Base-by-base conservation (phyloP, 257 asterid genomes). In the Rubia yunnanensis region DNA sequence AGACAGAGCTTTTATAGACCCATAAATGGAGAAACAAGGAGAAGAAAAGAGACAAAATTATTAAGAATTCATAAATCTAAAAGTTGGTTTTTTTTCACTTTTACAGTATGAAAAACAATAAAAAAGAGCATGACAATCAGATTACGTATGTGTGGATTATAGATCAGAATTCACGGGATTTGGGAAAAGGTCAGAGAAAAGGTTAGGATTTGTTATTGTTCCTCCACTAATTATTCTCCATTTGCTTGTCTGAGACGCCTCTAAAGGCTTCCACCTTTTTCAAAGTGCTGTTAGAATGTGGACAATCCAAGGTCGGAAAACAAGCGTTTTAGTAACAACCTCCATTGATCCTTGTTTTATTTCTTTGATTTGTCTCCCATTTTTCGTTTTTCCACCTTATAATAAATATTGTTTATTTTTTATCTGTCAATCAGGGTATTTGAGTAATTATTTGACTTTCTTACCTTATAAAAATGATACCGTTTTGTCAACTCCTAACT, bases 201-300 rank as follows among this genome's bases (percentile, higher is more conserved):
- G 66, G 6, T 41, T 18, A 53, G 55, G 34, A 48, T n/a, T 20
- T 48, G 53, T 59, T 58, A 18, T 54, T 53, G 23, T 23, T 32
- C 60, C 22, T 60, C 48, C 22, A 32, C 17, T 31, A 30, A 32
- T 17, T n/a, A 44, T 32, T 41, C 30, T 52, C 39, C 69, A 62
- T 50, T 70, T 70, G 30, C 74, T 70, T 70, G 63, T 70, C 10
- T 23, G 70, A 63, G 28, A 64, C 75, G 70, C 22, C 65, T 41
- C 70, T 55, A 44, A 38, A 26, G 23, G 59, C 68, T 7, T 35
- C 54, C 11, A 41, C 50, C 68, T 64, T 48, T 30, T 28, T 5
- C n/a, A 17, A 7, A 28, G 48, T 55, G 34, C 34, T 24, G 13
- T 10, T 8, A 3, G 10, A 18, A 50, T 50, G 27, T 50, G 27